Conservation (phyloP, 2,329 filamentous ascomycete genomes). For the Daldinia sp. region DNA sequence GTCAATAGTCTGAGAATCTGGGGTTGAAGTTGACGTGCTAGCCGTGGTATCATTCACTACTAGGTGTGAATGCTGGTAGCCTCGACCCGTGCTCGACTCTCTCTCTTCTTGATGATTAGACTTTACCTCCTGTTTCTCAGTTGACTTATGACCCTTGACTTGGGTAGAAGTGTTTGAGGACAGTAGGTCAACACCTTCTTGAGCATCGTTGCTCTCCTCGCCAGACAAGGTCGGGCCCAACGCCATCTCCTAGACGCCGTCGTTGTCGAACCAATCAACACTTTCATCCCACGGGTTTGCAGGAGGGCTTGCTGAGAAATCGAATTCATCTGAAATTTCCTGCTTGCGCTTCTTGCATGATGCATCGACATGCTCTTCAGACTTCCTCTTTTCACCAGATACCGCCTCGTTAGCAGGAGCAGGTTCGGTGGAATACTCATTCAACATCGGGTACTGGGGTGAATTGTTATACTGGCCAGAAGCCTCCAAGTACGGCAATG, state of each 20-base stretch:
- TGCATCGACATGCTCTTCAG: neutral
- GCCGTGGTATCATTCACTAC: neutral
- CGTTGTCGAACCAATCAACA: neutral
- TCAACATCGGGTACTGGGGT: neutral
- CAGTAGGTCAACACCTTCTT: neutral
- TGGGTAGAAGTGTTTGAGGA: neutral
- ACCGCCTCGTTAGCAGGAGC: neutral
- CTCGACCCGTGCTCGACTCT: neutral
- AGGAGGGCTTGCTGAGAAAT: neutral
- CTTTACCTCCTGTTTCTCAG: neutral
- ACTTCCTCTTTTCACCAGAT: neutral
- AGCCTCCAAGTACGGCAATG: neutral
- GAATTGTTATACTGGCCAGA: neutral
- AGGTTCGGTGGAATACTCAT: neutral
- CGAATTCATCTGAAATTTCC: neutral
- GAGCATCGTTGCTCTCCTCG: neutral
- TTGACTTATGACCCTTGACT: neutral
- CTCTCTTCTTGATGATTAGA: neutral
- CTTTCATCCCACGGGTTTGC: neutral
- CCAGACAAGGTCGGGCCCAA: slow-evolving; percentile 26
- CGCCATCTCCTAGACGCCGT: slow-evolving; percentile 43
- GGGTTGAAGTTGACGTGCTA: neutral
- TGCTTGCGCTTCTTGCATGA: slow-evolving; percentile 12
- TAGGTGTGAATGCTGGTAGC: neutral
- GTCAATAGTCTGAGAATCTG: neutral